Evolutionary conservation across 2,329 filamentous ascomycete genomes (phyloP), one percentile per base, ranked within the genome.

Genomic region (Teratosphaeria pseudoeucalypti): DNA sequence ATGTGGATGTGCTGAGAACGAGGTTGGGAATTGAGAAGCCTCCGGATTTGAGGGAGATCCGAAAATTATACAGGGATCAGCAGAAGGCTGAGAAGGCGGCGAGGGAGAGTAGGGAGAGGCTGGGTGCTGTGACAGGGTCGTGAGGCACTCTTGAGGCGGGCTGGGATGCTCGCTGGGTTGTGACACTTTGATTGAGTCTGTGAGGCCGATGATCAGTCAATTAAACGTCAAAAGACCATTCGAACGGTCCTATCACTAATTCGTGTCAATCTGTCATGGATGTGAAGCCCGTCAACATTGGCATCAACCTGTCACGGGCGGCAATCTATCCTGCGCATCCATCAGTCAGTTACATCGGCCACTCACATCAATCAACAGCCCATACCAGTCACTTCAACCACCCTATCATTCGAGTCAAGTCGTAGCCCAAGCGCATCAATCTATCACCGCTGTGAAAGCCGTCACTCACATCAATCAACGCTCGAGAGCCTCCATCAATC

Each of bases 21-120:
- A 82, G 91, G 71, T 72, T 99, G 67, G 86, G 89, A 2, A 91
- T 99, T 58, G 90, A 97, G 78, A 85, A 84, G 71, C 94, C 94
- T 39, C 90, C 92, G 7, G 91, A 97, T 74, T 76, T 97, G 75
- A 82, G 92, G 67, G 82, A 83, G 29, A 89, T 92, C 55, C 81
- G 94, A 66, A 87, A 82, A 75, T 79, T 79, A 71, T 84, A 90
- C 65, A 82, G 84, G 65, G 84, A 86, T 67, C 83, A 87, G 77
- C 85, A 79, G 75, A 89, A 81, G 76, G 81, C 78, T 67, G 81
- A 84, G 65, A 86, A 84, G 74, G 82, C 81, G 67, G 77, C 72
- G 32, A 37, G 52, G 34, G 63, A 66, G 34, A 49, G 52, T 12
- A 55, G 39, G 37, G 54, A 59, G 37, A 52, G 57, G 52, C 26